Conservation (phyloP, 257 asterid genomes). For the Nicotiana sylvestris region DNA sequence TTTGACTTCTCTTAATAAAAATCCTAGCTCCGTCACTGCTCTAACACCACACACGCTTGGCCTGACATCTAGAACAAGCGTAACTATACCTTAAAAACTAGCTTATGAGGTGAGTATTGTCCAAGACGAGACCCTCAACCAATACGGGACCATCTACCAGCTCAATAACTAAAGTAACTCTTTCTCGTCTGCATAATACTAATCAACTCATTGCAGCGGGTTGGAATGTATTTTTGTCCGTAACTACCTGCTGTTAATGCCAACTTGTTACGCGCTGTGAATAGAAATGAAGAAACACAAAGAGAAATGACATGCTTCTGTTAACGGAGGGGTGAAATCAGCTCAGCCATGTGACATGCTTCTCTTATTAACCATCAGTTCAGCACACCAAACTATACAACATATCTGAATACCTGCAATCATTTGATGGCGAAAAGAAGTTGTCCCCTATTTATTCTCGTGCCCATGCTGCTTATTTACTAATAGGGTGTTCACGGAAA, state of each 20-base stretch:
- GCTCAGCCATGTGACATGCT: background rate
- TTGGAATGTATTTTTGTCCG: no score
- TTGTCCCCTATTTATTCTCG: background rate
- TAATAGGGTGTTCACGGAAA: background rate
- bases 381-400: background rate
- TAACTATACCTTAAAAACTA: no score
- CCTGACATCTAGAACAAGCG: no score
- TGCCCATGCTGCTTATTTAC: background rate
- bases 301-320: background rate
- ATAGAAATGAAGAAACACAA: no score
- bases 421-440: background rate
- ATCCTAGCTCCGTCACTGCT: no score
- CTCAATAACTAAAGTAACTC: background rate
- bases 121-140: background rate
- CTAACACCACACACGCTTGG: no score
- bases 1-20: no score
- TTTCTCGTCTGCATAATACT: background rate
- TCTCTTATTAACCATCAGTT: background rate
- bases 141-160: background rate
- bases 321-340: background rate
- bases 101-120: no score
- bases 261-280: no score
- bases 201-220: background rate
- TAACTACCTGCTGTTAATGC: no score
- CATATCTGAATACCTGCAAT: background rate